Evolutionary conservation across 371 early-diverging fungal species (phyloP).

Genomic region (Nematocida parisii): DNA sequence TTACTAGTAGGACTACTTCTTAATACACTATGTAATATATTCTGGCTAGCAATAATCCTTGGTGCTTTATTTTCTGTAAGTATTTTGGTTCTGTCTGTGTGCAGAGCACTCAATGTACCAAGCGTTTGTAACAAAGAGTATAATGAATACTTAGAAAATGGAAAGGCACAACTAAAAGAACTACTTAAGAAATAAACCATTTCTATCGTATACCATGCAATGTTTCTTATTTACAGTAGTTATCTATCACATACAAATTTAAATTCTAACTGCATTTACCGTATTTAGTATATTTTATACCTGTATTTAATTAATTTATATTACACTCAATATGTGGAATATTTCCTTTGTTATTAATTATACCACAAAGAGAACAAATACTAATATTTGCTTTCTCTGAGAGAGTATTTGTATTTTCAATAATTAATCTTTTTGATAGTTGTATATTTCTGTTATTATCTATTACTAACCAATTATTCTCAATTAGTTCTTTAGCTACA

Average conservation of each 20-base stretch:
- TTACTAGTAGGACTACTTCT: not conserved
- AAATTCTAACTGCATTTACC: too few relatives aligned
- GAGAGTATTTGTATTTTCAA: slow-evolving; percentile 33
- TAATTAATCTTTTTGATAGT: slow-evolving; percentile 40
- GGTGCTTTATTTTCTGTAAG: not conserved
- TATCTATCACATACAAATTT: too few relatives aligned
- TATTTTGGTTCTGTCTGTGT: not conserved
- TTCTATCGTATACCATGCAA: too few relatives aligned
- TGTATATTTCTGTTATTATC: not conserved
- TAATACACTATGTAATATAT: not conserved
- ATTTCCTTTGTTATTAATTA: slow-evolving; percentile 50
- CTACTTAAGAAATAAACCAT: slow-evolving; percentile 1
- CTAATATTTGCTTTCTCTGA: slow-evolving; percentile 1
- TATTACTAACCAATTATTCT: slow-evolving; percentile 25
- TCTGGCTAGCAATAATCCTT: not conserved
- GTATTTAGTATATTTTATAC: too few relatives aligned
- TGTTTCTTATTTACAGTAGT: too few relatives aligned
- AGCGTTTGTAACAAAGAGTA: slow-evolving; percentile 13
- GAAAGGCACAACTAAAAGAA: not conserved
- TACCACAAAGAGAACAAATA: slow-evolving; percentile 27
- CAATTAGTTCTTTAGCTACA: slow-evolving; percentile 2
- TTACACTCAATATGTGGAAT: slow-evolving; percentile 41
- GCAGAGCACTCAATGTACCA: slow-evolving; percentile 8
- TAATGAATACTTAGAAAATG: not conserved
- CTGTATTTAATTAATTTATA: too few relatives aligned